Evolutionary conservation across 2,329 filamentous ascomycete genomes (phyloP).

Genomic region (Coleophoma crateriformis): DNA sequence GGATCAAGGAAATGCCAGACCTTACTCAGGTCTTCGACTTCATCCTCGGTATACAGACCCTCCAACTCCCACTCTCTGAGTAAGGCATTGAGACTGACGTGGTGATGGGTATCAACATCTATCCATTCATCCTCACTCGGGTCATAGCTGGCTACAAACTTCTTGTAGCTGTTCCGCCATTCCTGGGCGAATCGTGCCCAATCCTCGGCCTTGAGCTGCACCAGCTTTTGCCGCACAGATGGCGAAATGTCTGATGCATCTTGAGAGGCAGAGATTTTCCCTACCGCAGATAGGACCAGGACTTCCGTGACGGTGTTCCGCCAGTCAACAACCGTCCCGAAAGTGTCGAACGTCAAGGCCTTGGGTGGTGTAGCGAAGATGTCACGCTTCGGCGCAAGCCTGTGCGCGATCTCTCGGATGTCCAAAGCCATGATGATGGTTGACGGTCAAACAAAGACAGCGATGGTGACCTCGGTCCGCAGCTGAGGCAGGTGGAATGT

Average conservation of each 20-base stretch:
- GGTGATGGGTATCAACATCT: slow-evolving; percentile 68
- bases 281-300: slow-evolving; percentile 44
- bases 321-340: slow-evolving; percentile 80
- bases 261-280: slow-evolving; percentile 42
- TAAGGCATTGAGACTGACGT: slow-evolving; percentile 53
- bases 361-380: slow-evolving; percentile 30
- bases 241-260: slow-evolving; percentile 37
- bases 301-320: slow-evolving; percentile 58
- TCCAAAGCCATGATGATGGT: neutral
- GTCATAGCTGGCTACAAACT: slow-evolving; percentile 52
- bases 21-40: slow-evolving; percentile 58
- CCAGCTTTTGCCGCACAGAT: slow-evolving; percentile 39
- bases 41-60: slow-evolving; percentile 54
- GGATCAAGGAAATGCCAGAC: slow-evolving; percentile 69
- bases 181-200: slow-evolving; percentile 63
- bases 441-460: neutral
- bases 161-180: slow-evolving; percentile 61
- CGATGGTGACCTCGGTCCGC: neutral
- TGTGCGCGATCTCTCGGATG: slow-evolving; percentile 1
- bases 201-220: slow-evolving; percentile 46
- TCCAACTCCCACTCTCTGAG: slow-evolving; percentile 49
- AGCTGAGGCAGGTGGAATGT: neutral
- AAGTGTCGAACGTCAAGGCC: slow-evolving; percentile 69
- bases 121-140: slow-evolving; percentile 48
- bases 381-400: slow-evolving; percentile 11